Conservation (phyloP, 1,284 basidiomycete species). For the Malassezia arunalokei region DNA sequence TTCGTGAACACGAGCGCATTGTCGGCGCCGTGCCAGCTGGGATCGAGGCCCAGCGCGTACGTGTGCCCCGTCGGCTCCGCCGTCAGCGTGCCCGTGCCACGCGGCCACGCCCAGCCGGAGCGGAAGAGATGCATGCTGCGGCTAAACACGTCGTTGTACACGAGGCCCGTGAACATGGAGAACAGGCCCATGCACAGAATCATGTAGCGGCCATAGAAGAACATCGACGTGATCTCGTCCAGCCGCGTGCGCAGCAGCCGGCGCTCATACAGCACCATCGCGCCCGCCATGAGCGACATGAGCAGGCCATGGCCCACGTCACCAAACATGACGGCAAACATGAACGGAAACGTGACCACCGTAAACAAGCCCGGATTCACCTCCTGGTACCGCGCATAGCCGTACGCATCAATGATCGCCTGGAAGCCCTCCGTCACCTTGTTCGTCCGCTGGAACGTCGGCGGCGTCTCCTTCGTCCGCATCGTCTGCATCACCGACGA, state of each 20-base stretch:
- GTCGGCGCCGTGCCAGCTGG: conserved; percentile 85
- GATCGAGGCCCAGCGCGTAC: conserved; percentile 90
- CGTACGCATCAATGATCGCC: conserved; percentile 94
- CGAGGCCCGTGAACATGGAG: conserved; percentile 80
- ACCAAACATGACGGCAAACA: conserved; percentile 99
- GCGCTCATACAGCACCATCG: conserved; percentile 76
- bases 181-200: conserved; percentile 93
- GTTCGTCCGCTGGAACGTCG: conserved; percentile 88
- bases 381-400: conserved; percentile 87
- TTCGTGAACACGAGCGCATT: conserved; percentile 90
- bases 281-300: conserved; percentile 62
- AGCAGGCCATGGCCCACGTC: conserved; percentile 92
- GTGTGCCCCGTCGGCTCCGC: conserved; percentile 52
- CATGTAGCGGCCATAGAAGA: conserved; percentile 96
- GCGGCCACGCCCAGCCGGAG: conserved; percentile 76
- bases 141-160: conserved; percentile 99
- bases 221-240: conserved; percentile 76
- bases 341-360: conserved; percentile 88
- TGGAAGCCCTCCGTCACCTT: conserved; percentile 97
- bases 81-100: conserved; percentile 30
- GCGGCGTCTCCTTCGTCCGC: conserved; percentile 77
- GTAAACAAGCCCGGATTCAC: conserved; percentile 93
- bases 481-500: conserved; percentile 87
- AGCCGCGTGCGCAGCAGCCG: conserved; percentile 64
- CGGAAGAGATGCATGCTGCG: conserved; percentile 76